phyloP scores from a whole-genome alignment of 2,329 filamentous ascomycete genomes.

The Ophiocordyceps australis region DNA sequence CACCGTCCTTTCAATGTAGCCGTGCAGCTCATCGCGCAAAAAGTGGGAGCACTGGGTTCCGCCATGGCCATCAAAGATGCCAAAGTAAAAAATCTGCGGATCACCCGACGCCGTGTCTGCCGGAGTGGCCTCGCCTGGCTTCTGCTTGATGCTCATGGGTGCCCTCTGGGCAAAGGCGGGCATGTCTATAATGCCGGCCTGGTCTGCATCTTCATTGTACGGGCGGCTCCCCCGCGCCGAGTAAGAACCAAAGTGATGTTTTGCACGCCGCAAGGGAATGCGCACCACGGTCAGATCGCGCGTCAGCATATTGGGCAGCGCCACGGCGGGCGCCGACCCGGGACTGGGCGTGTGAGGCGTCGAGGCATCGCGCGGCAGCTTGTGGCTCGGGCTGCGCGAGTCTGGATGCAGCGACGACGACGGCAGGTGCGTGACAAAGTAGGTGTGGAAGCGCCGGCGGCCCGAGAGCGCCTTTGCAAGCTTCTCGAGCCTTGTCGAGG shows the following conservation, averaged over 20 bases:
- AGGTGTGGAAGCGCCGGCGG: slow-evolving; percentile 63
- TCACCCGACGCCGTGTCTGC: slow-evolving; percentile 71
- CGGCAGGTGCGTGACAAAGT: slow-evolving; percentile 91
- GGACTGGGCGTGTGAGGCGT: slow-evolving; percentile 49
- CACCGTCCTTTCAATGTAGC: slow-evolving; percentile 73
- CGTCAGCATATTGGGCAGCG: slow-evolving; percentile 37
- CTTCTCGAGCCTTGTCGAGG: too few relatives aligned
- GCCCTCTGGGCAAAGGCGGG: slow-evolving; percentile 79
- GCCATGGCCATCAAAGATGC: slow-evolving; percentile 89
- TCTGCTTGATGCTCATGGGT: slow-evolving; percentile 42
- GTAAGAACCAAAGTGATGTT: slow-evolving; percentile 82
- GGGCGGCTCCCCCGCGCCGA: slow-evolving; percentile 65
- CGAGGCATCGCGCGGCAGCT: slow-evolving; percentile 71
- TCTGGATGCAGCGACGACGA: slow-evolving; percentile 88
- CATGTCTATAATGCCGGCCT: slow-evolving; percentile 84
- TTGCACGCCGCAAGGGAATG: slow-evolving; percentile 82
- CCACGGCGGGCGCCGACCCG: slow-evolving; percentile 37
- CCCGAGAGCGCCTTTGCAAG: too few relatives aligned
- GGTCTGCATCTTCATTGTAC: slow-evolving; percentile 87
- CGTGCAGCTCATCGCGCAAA: slow-evolving; percentile 65
- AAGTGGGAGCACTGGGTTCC: slow-evolving; percentile 80
- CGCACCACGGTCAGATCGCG: slow-evolving; percentile 85
- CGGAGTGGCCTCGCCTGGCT: slow-evolving; percentile 40
- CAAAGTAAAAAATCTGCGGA: slow-evolving; percentile 95
- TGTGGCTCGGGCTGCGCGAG: slow-evolving; percentile 57